phyloP scores from a whole-genome alignment of 2,329 filamentous ascomycete species.

The Colletotrichum eleusines region DNA sequence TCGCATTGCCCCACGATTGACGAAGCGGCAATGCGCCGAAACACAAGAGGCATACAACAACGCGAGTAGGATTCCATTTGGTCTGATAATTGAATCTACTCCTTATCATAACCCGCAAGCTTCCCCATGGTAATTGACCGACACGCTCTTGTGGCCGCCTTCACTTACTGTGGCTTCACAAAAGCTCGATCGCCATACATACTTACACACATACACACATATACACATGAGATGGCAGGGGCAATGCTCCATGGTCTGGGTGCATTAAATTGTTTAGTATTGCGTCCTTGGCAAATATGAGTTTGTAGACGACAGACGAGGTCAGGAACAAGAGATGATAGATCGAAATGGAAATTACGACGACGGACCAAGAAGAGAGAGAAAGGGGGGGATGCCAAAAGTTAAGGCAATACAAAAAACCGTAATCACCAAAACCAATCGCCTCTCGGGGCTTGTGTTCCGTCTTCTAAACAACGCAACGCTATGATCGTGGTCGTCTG shows the following conservation, averaged over 20 bases:
- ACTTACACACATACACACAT: background rate
- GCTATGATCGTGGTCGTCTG: conserved; percentile 38
- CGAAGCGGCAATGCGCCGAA: background rate
- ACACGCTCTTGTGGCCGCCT: background rate
- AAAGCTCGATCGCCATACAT: background rate
- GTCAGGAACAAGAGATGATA: background rate
- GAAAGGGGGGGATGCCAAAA: conserved; percentile 10
- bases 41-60: background rate
- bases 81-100: background rate
- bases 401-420: conserved; percentile 14
- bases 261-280: conserved; percentile 14
- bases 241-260: background rate
- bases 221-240: background rate
- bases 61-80: background rate
- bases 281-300: background rate
- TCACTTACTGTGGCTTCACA: background rate
- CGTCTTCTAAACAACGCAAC: conserved; percentile 36
- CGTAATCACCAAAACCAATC: conserved; percentile 12
- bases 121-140: background rate
- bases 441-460: conserved; percentile 16
- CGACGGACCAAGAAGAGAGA: conserved; percentile 14
- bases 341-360: conserved; percentile 21
- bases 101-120: background rate
- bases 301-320: background rate
- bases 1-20: background rate